phyloP scores from a whole-genome alignment of 495 filamentous ascomycete species.

The Daldinia vernicosa region DNA sequence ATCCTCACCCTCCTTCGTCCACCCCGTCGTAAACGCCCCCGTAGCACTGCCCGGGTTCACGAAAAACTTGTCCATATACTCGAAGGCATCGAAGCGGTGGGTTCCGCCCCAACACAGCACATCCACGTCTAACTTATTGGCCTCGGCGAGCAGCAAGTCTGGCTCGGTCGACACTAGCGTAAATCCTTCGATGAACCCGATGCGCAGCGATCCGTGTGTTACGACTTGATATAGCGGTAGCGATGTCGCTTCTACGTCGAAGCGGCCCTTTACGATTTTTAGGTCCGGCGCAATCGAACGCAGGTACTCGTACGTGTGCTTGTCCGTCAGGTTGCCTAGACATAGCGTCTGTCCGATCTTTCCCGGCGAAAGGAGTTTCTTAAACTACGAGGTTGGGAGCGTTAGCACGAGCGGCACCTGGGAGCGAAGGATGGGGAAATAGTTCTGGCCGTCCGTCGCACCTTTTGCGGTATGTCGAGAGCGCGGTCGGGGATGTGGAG shows the following conservation, averaged over 20 bases:
- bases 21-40: constrained; percentile 75
- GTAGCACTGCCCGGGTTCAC: constrained; percentile 97
- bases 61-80: constrained; percentile 98
- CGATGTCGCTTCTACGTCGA: constrained; percentile 90
- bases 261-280: constrained; percentile 93
- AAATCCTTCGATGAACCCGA: constrained; percentile 97
- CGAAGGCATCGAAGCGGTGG: constrained; percentile 96
- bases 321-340: constrained; percentile 95
- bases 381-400: constrained; percentile 71
- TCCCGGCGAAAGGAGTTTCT: constrained; percentile 95
- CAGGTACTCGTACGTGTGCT: constrained; percentile 93
- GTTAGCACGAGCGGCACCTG: constrained; percentile 13
- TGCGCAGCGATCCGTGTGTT: constrained; percentile 89
- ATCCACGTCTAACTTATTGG: constrained; percentile 95
- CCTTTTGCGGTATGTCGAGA: constrained; percentile 88
- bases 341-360: constrained; percentile 98
- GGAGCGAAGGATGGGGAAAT: background rate
- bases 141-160: constrained; percentile 90
- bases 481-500: constrained; percentile 98
- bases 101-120: constrained; percentile 98
- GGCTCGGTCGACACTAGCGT: constrained; percentile 93
- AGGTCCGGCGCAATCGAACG: constrained; percentile 90
- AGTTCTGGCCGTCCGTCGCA: constrained; percentile 46
- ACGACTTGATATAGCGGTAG: constrained; percentile 93
- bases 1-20: constrained; percentile 71